These are phyloP conservation scores for Chalciporus sphaerocephalus DNA, from an alignment of 768 basidiomycete species.

Conservation along the genomic window DNA sequence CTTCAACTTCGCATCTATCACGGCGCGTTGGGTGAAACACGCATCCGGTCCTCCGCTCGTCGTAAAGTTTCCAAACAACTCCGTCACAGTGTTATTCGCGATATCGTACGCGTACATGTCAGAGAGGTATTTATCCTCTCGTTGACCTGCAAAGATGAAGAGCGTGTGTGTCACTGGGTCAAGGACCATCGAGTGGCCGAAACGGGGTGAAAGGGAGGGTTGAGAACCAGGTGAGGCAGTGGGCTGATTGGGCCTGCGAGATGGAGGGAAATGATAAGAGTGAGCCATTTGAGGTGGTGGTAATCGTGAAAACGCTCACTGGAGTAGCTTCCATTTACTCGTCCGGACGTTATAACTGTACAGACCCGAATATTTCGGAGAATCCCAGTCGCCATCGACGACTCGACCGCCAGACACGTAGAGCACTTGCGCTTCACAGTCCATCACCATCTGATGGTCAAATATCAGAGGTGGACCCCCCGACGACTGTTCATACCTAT, in stretches of 20 bases:
- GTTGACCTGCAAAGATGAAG: constrained; percentile 73
- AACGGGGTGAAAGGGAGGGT: constrained; percentile 53
- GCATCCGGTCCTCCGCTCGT: constrained; percentile 61
- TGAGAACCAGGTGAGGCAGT: constrained; percentile 25
- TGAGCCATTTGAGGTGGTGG: neutral
- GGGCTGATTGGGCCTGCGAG: constrained; percentile 20
- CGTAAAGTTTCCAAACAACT: constrained; percentile 62
- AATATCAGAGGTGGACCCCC: constrained; percentile 72
- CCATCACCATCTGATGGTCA: constrained; percentile 81
- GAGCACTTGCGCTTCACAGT: constrained; percentile 62
- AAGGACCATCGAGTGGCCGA: constrained; percentile 79
- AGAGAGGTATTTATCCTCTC: constrained; percentile 59
- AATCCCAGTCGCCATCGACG: constrained; percentile 59
- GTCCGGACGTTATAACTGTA: constrained; percentile 66
- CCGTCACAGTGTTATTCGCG: constrained; percentile 49
- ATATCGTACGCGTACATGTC: constrained; percentile 78
- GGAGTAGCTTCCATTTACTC: constrained; percentile 63
- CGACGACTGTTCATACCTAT: constrained; percentile 37
- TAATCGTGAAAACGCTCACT: constrained; percentile 46
- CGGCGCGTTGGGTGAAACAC: constrained; percentile 71
- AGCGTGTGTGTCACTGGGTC: constrained; percentile 55
- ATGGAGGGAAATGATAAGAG: neutral
- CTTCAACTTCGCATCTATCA: constrained; percentile 54
- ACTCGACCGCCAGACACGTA: constrained; percentile 77
- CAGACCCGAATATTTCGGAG: constrained; percentile 61